A percentile compares a stretch with the other conserved stretches of the same genome.
phyloP scores from a whole-genome alignment of 345 rosid species.

The Camelina neglecta region DNA sequence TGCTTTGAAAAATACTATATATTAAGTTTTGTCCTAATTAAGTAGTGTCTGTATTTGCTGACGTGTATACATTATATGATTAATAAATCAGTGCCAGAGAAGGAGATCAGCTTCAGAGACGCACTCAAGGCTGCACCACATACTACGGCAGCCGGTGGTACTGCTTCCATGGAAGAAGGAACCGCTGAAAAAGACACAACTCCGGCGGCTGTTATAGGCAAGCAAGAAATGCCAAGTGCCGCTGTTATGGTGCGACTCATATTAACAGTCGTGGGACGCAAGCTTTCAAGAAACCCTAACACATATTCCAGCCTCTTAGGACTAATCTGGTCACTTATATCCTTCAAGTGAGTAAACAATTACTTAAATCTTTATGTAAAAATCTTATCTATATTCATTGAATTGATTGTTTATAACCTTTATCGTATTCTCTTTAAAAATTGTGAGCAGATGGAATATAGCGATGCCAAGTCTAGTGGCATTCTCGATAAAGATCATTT shows the following conservation, averaged over 20 bases:
- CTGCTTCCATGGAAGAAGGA: slow-evolving; percentile 47
- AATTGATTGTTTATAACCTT: background rate
- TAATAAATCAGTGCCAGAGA: slow-evolving; percentile 67
- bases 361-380: no score
- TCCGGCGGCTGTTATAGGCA: slow-evolving; percentile 48
- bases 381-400: background rate
- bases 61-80: slow-evolving; percentile 36
- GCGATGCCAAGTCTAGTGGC: slow-evolving; percentile 69
- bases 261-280: slow-evolving; percentile 97
- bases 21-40: background rate
- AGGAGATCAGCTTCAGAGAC: slow-evolving; percentile 82
- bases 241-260: slow-evolving; percentile 95
- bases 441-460: slow-evolving; percentile 60
- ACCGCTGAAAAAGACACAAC: slow-evolving; percentile 49
- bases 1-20: background rate
- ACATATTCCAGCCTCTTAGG: slow-evolving; percentile 95
- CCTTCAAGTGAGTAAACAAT: slow-evolving; percentile 65
- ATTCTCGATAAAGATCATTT: slow-evolving; percentile 68
- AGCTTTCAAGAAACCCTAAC: slow-evolving; percentile 93
- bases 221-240: slow-evolving; percentile 90
- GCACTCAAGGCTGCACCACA: slow-evolving; percentile 39
- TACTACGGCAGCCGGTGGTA: slow-evolving; percentile 17
- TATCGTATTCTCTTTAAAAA: background rate
- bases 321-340: slow-evolving; percentile 86
- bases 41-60: slow-evolving; percentile 7